Evolutionary conservation across 129 eudicot species (phyloP), one percentile per base, ranked within the genome.

Genomic region (Scalesia atractyloides): DNA sequence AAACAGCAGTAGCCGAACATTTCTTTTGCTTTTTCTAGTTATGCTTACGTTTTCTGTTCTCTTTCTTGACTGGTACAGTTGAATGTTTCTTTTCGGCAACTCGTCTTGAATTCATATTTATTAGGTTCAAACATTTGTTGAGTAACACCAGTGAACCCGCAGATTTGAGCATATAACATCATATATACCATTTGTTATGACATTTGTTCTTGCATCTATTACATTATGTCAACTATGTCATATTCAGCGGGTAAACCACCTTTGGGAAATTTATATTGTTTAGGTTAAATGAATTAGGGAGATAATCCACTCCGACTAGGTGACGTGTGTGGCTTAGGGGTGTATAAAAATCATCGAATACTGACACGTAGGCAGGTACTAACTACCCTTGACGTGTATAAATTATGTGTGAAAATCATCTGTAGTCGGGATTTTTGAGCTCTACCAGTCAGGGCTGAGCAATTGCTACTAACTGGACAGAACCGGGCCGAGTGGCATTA

Each of bases 11-110:
- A 94, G 98, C 85, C 86, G 96, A 73, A 88, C 93, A 0, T 90
- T 94, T 66, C 92, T 94, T 64, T 60, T 94, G 86, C 88, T 90
- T 69, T 93, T 87, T 59, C 74, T 89, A 10, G 69, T 80, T 79
- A 95, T 93, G 30, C 87, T 93, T 51, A 93, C 95, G 3, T 84
- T 93, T 54, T 82, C 97, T 15, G 66, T 89, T 81, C 86, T 93
- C 39, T 93, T 93, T 78, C 90, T 93, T 64, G 98, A 93, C 81
- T 93, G 98, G 98, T 93, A 89, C 68, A 87, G 82, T 68, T 92
- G 51, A 57, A 9, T 57, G 36, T 57, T 57, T 57, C 34, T 57
- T 18, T 20, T 57, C 3, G 13, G 24, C 64, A 22, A 5, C 63
- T 22, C 63, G 9, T 39, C n/a, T n/a, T n/a, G n/a, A n/a, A n/a